Percentiles rank a stretch among this genome's conserved stretches.
Conservation (phyloP, 1,284 basidiomycete species). For the Irpex sp. region DNA sequence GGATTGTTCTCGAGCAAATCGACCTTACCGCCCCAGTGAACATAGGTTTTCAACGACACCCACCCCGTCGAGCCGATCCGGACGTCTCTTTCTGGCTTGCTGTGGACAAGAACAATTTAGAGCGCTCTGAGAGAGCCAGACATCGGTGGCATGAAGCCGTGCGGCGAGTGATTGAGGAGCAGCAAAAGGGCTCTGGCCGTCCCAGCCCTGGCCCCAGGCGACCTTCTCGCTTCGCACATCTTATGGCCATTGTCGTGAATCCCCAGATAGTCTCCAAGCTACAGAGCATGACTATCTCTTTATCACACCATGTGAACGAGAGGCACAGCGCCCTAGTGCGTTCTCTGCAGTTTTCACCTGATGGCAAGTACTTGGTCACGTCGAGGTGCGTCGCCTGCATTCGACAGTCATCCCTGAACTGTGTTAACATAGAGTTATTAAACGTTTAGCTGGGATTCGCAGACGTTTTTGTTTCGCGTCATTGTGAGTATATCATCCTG, state of each 20-base stretch:
- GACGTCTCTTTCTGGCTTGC: conserved; percentile 9
- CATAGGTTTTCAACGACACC: neutral
- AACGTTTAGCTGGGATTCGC: neutral
- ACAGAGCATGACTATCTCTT: conserved; percentile 9
- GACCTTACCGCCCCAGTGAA: neutral
- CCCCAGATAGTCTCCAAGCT: neutral
- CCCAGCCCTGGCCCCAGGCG: neutral
- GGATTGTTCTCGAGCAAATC: neutral
- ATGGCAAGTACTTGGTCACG: conserved; percentile 11
- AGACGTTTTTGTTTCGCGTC: neutral
- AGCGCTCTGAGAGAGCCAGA: neutral
- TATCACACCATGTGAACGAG: neutral
- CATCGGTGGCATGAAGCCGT: conserved; percentile 16
- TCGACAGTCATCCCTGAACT: too few species aligned
- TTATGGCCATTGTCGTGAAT: neutral
- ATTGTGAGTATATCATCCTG: too few species aligned
- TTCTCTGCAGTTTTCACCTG: conserved; percentile 9
- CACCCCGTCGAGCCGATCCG: neutral
- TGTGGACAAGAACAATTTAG: neutral
- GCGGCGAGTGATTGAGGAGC: neutral
- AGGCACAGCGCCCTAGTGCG: conserved; percentile 9
- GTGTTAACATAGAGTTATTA: too few species aligned
- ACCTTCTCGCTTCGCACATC: neutral
- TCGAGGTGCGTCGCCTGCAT: too few species aligned
- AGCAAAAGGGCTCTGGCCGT: neutral